Evolutionary conservation across 768 basidiomycete species (phyloP).

Genomic region (Panellus pusillus): DNA sequence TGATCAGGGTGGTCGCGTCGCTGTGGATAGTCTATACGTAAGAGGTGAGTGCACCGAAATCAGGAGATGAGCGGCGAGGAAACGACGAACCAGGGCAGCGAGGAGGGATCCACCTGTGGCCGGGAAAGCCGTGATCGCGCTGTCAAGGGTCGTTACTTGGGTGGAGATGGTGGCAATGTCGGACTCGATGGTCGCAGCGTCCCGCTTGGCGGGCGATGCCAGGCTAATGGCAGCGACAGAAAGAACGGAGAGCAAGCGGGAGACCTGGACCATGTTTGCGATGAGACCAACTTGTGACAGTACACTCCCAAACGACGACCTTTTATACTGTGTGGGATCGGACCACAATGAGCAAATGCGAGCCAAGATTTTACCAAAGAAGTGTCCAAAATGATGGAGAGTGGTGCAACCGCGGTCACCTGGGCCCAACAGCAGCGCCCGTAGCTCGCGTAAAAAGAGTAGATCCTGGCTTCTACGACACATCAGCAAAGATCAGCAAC

Average conservation of each 20-base stretch:
- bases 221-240: constrained; percentile 9
- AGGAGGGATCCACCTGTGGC: constrained; percentile 20
- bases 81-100: constrained; percentile 27
- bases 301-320: too few species aligned
- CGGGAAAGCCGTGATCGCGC: constrained; percentile 30
- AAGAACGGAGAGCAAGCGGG: constrained; percentile 11
- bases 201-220: constrained; percentile 20
- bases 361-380: too few species aligned
- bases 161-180: constrained; percentile 27
- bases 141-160: constrained; percentile 28
- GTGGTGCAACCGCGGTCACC: too few species aligned
- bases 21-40: constrained; percentile 26
- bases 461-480: too few species aligned
- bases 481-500: too few species aligned
- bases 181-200: constrained; percentile 27
- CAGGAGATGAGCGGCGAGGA: not conserved
- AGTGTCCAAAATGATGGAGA: too few species aligned
- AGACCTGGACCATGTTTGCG: constrained; percentile 16
- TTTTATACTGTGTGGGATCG: too few species aligned
- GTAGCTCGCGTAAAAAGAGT: too few species aligned
- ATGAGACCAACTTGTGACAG: too few species aligned
- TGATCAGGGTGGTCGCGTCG: constrained; percentile 22
- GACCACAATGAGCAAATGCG: too few species aligned
- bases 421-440: too few species aligned
- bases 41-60: not conserved